Conservation (phyloP, 1,139 yeast species). For the Saccharomyces hybrid region DNA sequence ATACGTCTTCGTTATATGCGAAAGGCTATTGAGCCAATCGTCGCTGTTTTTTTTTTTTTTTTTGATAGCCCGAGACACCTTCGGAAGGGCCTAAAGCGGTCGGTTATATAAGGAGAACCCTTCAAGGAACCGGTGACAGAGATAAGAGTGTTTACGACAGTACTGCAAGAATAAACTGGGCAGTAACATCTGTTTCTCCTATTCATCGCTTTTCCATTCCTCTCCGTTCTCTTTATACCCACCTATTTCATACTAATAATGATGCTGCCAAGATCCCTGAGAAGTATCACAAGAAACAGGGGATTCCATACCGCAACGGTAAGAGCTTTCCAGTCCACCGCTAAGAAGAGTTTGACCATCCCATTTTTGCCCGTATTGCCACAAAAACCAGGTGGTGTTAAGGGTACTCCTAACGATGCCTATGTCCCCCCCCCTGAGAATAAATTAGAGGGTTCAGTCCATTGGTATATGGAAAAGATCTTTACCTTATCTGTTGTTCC, state of each 20-base stretch:
- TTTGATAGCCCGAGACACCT: not conserved
- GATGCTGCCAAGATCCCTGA: not conserved
- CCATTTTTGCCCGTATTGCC: conserved; percentile 46
- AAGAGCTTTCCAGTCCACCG: conserved; percentile 29
- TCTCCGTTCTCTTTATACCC: not conserved
- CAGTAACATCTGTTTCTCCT: no score
- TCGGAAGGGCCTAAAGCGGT: not conserved
- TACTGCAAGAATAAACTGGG: no score
- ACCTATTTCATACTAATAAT: not conserved
- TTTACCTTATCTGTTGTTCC: conserved; percentile 58
- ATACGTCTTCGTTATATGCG: not conserved
- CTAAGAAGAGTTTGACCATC: conserved; percentile 31
- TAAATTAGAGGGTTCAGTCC: conserved; percentile 56
- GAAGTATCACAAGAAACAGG: conserved; percentile 2
- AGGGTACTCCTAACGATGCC: conserved; percentile 73
- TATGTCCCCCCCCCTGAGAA: conserved; percentile 50
- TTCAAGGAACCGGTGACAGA: not conserved
- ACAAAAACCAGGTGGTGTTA: conserved; percentile 70
- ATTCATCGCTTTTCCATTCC: no score
- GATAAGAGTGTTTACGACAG: no score
- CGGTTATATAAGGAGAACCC: not conserved
- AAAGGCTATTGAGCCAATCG: not conserved
- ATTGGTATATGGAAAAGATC: conserved; percentile 63
- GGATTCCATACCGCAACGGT: conserved; percentile 1
- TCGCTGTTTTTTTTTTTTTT: not conserved